A percentile compares a stretch with the other conserved stretches of the same genome.
phyloP scores from a whole-genome alignment of 1,139 yeast species.

The Petasospora rhodanensis region DNA sequence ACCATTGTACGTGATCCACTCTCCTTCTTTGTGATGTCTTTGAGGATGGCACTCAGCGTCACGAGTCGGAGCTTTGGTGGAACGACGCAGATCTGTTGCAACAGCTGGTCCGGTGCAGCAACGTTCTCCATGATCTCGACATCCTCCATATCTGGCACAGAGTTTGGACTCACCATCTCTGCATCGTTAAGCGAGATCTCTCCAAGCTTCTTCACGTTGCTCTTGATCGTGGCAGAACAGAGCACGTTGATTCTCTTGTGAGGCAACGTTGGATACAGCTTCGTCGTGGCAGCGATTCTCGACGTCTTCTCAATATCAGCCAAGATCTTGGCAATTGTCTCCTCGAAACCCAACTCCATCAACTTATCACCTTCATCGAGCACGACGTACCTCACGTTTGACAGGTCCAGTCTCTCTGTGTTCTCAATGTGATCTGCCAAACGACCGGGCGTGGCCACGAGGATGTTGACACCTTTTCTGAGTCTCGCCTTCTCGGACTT shows the following conservation, averaged over 20 bases:
- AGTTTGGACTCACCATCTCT: conserved; percentile 50
- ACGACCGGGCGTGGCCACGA: conserved; percentile 98
- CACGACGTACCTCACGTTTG: conserved; percentile 76
- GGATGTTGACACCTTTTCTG: conserved; percentile 86
- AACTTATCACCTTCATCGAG: conserved; percentile 94
- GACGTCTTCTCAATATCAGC: conserved; percentile 46
- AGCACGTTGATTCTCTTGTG: conserved; percentile 65
- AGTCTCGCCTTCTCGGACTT: conserved; percentile 95
- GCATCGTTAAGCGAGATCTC: conserved; percentile 69
- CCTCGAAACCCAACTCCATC: conserved; percentile 94
- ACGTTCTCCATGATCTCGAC: conserved; percentile 33
- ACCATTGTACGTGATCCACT: conserved; percentile 60
- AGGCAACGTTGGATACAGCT: conserved; percentile 56
- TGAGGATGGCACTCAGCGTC: conserved; percentile 63
- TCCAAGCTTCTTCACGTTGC: conserved; percentile 75
- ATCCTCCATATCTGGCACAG: conserved; percentile 40
- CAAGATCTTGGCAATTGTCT: conserved; percentile 76
- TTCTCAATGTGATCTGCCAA: conserved; percentile 90
- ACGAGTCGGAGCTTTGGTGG: conserved; percentile 92
- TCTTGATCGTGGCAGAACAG: conserved; percentile 93
- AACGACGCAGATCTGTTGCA: conserved; percentile 72
- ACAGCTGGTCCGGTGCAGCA: conserved; percentile 85
- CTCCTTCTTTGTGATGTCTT: conserved; percentile 36
- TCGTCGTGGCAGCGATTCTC: conserved; percentile 38
- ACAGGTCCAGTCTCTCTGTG: conserved; percentile 66